phyloP scores from a whole-genome alignment of 768 basidiomycete species.

The Chalciporus sphaerocephalus region DNA sequence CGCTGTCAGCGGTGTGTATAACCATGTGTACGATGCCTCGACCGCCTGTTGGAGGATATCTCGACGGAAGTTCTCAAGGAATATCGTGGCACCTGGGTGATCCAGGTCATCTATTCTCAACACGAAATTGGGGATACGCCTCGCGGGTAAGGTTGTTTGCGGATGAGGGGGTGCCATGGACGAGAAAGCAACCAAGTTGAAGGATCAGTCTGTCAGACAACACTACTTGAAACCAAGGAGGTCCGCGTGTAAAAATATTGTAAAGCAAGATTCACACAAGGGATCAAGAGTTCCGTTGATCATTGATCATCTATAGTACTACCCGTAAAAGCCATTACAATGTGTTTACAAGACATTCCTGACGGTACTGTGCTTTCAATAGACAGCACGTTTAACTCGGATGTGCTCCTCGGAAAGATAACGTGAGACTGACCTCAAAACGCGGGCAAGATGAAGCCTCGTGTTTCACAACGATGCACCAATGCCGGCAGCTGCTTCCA shows the following conservation, averaged over 20 bases:
- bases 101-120: conserved; percentile 55
- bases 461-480: conserved; percentile 9
- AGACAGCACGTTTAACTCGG: neutral
- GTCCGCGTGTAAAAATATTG: neutral
- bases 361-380: neutral
- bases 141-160: conserved; percentile 28
- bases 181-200: no score
- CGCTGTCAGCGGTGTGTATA: conserved; percentile 43
- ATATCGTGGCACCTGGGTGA: conserved; percentile 54
- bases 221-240: neutral
- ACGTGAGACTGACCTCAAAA: conserved; percentile 14
- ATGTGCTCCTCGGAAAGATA: neutral
- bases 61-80: conserved; percentile 48
- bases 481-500: conserved; percentile 66
- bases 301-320: neutral
- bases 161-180: conserved; percentile 22
- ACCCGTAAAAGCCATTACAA: neutral
- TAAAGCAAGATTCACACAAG: neutral
- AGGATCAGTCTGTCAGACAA: neutral
- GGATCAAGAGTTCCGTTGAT: no score
- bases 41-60: conserved; percentile 37
- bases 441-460: neutral
- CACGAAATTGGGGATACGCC: conserved; percentile 54
- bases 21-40: conserved; percentile 35
- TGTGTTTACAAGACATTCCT: neutral